Conservation (phyloP, 2,329 filamentous ascomycete species). For the Diaporthe sp. region DNA sequence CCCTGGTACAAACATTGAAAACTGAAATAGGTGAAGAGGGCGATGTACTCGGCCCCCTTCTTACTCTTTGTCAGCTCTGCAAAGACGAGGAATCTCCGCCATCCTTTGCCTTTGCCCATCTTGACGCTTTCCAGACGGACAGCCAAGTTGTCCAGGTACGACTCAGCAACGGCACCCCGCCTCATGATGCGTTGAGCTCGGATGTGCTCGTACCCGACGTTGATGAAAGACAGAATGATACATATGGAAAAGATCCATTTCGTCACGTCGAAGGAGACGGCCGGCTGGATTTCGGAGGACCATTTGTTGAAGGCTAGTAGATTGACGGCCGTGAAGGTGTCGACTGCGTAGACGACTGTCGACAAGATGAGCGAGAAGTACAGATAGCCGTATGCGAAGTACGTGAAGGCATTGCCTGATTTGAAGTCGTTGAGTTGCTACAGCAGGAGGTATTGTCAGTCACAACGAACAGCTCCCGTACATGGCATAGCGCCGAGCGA, state of each 20-base stretch:
- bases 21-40: slow-evolving; percentile 90
- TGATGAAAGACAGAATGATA: slow-evolving; percentile 90
- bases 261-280: slow-evolving; percentile 81
- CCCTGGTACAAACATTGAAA: slow-evolving; percentile 66
- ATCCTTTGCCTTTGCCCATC: slow-evolving; percentile 82
- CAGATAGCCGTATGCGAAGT: slow-evolving; percentile 87
- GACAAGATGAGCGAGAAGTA: slow-evolving; percentile 86
- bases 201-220: slow-evolving; percentile 84
- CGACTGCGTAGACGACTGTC: slow-evolving; percentile 87
- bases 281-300: slow-evolving; percentile 86
- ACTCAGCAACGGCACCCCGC: slow-evolving; percentile 88
- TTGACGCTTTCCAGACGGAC: slow-evolving; percentile 87
- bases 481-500: neutral
- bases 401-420: slow-evolving; percentile 81
- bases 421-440: slow-evolving; percentile 81
- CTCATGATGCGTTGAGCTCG: slow-evolving; percentile 85
- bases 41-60: slow-evolving; percentile 91
- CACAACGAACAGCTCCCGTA: neutral
- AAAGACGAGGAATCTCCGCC: slow-evolving; percentile 92
- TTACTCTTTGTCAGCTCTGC: slow-evolving; percentile 91
- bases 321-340: slow-evolving; percentile 94
- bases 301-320: slow-evolving; percentile 90
- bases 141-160: slow-evolving; percentile 90
- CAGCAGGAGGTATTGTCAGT: slow-evolving; percentile 41
- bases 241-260: slow-evolving; percentile 97